Percentiles rank a stretch among this genome's conserved stretches.
Evolutionary conservation across 2,329 filamentous ascomycete species (phyloP).

Genomic region (Colletotrichum siamense): DNA sequence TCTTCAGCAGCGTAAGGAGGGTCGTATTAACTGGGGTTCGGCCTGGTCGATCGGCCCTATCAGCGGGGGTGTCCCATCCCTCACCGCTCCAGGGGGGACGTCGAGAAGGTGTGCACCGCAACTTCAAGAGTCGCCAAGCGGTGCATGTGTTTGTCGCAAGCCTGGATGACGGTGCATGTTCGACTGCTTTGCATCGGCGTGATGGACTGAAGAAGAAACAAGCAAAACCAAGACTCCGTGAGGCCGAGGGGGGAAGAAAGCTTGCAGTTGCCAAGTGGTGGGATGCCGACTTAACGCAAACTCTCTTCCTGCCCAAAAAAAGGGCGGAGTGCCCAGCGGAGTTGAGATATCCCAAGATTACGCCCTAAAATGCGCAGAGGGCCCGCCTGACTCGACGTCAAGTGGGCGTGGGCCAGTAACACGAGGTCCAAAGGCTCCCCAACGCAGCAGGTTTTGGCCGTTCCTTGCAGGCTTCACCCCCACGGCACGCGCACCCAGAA

Average conservation of each 20-base stretch:
- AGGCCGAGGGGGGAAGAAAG: neutral
- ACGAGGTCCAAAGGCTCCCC: neutral
- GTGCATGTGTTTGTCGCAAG: neutral
- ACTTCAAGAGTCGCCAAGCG: neutral
- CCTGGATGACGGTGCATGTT: neutral
- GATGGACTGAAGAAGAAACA: neutral
- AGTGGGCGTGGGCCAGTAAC: slow-evolving; percentile 1
- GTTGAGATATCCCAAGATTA: neutral
- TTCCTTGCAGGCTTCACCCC: neutral
- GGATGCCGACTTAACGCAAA: neutral
- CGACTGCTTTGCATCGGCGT: neutral
- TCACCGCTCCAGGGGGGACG: slow-evolving; percentile 1
- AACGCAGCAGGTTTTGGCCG: neutral
- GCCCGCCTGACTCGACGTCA: neutral
- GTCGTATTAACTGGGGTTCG: slow-evolving; percentile 17
- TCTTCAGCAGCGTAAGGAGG: neutral
- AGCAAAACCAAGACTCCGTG: neutral
- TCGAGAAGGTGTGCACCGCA: neutral
- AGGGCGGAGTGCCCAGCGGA: neutral
- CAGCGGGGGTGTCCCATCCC: slow-evolving; percentile 4
- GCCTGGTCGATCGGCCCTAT: slow-evolving; percentile 18
- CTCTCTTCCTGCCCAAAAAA: neutral
- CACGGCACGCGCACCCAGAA: neutral
- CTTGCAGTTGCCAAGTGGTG: slow-evolving; percentile 1
- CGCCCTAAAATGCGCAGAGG: neutral